Conservation (phyloP, 495 filamentous ascomycete species). For the Penicillium pancosmium region DNA sequence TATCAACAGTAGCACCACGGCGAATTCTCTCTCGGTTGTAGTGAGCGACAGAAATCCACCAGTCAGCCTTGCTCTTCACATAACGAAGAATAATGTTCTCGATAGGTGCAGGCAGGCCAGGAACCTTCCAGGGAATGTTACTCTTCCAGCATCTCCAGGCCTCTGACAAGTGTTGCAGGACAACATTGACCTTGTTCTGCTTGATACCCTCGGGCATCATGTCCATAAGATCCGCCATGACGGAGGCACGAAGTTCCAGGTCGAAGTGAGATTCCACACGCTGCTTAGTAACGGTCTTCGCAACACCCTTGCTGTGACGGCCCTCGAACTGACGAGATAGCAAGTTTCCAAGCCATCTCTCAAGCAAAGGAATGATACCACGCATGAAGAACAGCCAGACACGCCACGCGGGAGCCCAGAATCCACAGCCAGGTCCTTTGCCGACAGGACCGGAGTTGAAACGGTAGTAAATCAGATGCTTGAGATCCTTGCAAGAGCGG, state of each 20-base stretch:
- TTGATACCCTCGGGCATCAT: conserved; percentile 99
- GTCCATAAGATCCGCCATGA: conserved; percentile 99
- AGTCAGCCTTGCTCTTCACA: conserved; percentile 98
- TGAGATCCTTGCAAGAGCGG: conserved; percentile 97
- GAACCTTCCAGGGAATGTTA: conserved; percentile 99
- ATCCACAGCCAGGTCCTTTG: conserved; percentile 97
- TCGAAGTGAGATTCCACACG: conserved; percentile 99
- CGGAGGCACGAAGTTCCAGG: conserved; percentile 93
- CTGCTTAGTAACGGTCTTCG: conserved; percentile 99
- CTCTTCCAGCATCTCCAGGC: conserved; percentile 99
- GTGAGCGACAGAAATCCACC: conserved; percentile 99
- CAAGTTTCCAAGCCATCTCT: conserved; percentile 97
- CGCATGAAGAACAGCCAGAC: conserved; percentile 99
- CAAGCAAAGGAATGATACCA: conserved; percentile 94
- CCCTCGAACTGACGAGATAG: conserved; percentile 98
- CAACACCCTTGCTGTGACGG: conserved; percentile 97
- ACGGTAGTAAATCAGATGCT: conserved; percentile 99
- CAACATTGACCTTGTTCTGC: conserved; percentile 98
- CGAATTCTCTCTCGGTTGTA: conserved; percentile 98
- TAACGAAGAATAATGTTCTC: conserved; percentile 98
- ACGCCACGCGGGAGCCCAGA: conserved; percentile 99
- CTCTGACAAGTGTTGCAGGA: conserved; percentile 95
- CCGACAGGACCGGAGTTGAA: conserved; percentile 98
- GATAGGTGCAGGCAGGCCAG: conserved; percentile 91
- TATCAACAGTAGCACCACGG: conserved; percentile 94